A percentile compares a stretch with the other conserved stretches of the same genome.
phyloP scores from a whole-genome alignment of 1,139 yeast species.

The Yamadazyma oceani region DNA sequence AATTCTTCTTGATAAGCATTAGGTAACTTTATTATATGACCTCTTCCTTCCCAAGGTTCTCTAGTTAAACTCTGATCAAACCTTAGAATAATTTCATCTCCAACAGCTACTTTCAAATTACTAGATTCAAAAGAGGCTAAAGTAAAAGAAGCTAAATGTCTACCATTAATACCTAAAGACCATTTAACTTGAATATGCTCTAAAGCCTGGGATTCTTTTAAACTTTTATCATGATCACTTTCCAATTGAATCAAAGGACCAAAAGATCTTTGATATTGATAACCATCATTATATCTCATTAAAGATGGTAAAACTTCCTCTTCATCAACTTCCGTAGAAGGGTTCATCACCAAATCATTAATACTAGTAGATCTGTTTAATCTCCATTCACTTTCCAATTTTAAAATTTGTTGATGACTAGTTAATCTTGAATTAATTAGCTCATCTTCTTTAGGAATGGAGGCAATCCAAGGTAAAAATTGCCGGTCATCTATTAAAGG shows the following conservation, averaged over 20 bases:
- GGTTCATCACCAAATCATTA: constrained; percentile 50
- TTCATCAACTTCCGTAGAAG: constrained; percentile 19
- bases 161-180: constrained; percentile 67
- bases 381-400: constrained; percentile 83
- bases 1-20: constrained; percentile 66
- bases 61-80: constrained; percentile 50
- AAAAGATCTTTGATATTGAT: constrained; percentile 80
- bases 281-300: constrained; percentile 79
- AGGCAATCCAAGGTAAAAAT: constrained; percentile 80
- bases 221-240: constrained; percentile 72
- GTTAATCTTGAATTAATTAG: constrained; percentile 53
- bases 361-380: constrained; percentile 68
- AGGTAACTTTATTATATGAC: constrained; percentile 73
- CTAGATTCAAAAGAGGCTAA: constrained; percentile 66
- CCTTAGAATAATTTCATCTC: constrained; percentile 74
- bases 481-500: constrained; percentile 79
- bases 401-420: constrained; percentile 64
- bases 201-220: constrained; percentile 78
- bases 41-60: constrained; percentile 67
- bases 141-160: constrained; percentile 68
- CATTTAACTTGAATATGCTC: constrained; percentile 75
- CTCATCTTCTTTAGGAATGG: constrained; percentile 65
- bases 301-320: constrained; percentile 66
- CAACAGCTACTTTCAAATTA: constrained; percentile 75
- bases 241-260: constrained; percentile 83